Conservation (phyloP, 805 yeast species). For the Brettanomyces nanus region DNA sequence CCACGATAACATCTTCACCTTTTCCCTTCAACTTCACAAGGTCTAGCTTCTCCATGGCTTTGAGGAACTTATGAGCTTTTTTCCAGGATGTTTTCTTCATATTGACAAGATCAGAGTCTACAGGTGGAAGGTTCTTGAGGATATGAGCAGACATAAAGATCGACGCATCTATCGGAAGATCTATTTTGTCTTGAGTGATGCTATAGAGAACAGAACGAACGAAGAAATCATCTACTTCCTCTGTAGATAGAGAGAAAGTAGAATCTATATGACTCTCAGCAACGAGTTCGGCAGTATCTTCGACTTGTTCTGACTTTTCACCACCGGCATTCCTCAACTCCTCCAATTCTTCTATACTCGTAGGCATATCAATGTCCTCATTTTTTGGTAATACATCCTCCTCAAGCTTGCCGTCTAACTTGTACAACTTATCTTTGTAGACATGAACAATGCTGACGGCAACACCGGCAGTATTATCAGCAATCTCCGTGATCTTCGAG, state of each 20-base stretch:
- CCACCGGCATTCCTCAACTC: slow-evolving; percentile 16
- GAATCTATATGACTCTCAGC: slow-evolving; percentile 4
- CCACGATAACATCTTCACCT: slow-evolving; percentile 67
- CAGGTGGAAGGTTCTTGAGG: slow-evolving; percentile 63
- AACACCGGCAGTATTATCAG: slow-evolving; percentile 59
- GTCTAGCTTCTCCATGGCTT: slow-evolving; percentile 74
- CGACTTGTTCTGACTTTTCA: slow-evolving; percentile 5
- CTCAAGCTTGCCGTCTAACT: slow-evolving; percentile 34
- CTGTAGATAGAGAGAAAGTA: slow-evolving; percentile 35
- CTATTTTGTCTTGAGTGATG: slow-evolving; percentile 46
- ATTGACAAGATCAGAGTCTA: slow-evolving; percentile 44
- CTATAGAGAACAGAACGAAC: slow-evolving; percentile 64
- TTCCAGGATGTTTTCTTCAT: slow-evolving; percentile 85
- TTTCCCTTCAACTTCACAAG: slow-evolving; percentile 71
- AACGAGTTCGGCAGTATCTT: slow-evolving; percentile 4
- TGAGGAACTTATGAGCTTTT: slow-evolving; percentile 76
- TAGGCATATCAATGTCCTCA: neutral
- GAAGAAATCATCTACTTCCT: slow-evolving; percentile 71
- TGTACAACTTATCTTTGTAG: slow-evolving; percentile 55
- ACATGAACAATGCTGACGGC: slow-evolving; percentile 71
- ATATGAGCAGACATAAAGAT: slow-evolving; percentile 65
- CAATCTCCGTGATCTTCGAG: slow-evolving; percentile 33
- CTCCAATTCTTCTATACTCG: slow-evolving; percentile 5
- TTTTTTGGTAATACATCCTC: slow-evolving; percentile 1
- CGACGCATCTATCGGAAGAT: slow-evolving; percentile 65